Percentiles rank a stretch among this genome's conserved stretches.
These are phyloP conservation scores for Alloteropsis angusta DNA, from an alignment of 202 grass and related monocot species.

Conservation along the genomic window DNA sequence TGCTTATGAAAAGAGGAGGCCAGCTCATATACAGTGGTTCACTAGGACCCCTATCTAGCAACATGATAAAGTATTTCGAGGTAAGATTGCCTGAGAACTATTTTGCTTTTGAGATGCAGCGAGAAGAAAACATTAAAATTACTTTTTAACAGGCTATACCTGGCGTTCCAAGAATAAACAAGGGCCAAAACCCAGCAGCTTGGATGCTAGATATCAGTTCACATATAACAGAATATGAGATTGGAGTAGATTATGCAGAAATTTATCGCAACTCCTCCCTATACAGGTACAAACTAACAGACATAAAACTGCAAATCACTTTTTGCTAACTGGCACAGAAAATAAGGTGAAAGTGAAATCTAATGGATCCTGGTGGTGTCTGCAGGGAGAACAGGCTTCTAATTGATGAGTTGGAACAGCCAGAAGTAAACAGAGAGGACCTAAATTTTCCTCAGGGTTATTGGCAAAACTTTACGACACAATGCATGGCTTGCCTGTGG, in stretches of 20 bases:
- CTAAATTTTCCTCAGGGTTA: constrained; percentile 58
- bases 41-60: constrained; percentile 59
- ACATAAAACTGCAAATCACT: neutral
- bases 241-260: constrained; percentile 62
- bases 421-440: constrained; percentile 42
- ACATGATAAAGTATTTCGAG: constrained; percentile 91
- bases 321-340: neutral
- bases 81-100: constrained; percentile 38
- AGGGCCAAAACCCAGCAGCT: constrained; percentile 77
- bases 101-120: neutral
- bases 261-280: constrained; percentile 62
- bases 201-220: constrained; percentile 87
- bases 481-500: constrained; percentile 71
- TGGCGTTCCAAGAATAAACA: constrained; percentile 66
- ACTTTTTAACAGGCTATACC: constrained; percentile 55
- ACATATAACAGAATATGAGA: constrained; percentile 59
- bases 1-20: constrained; percentile 96
- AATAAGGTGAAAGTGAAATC: constrained; percentile 10
- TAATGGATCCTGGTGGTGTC: neutral
- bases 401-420: constrained; percentile 43
- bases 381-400: constrained; percentile 62
- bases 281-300: constrained; percentile 39
- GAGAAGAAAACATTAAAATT: constrained; percentile 1
- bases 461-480: constrained; percentile 45
- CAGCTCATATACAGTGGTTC: constrained; percentile 75